Base-by-base conservation (phyloP, 1,284 basidiomycete genomes). In the Grifola frondosa region DNA sequence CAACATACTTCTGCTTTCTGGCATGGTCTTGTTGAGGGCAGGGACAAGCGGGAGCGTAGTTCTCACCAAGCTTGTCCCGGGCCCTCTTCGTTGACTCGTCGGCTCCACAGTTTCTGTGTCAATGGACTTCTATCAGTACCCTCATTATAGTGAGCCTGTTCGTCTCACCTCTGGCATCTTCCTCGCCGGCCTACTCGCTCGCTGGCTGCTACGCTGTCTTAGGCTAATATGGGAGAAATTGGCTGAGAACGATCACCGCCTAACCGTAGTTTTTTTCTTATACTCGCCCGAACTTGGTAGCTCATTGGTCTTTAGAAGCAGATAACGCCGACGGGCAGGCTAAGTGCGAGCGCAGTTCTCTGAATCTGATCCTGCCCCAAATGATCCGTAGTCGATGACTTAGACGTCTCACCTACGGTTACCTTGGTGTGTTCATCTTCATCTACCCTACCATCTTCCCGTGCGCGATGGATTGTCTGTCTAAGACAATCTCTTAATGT, bases 11-110 rank as follows among this genome's bases (percentile, higher is more conserved):
- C 32, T 35, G 13, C 29, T 19, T 21, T 36, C 20, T 17, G n/a
- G 23, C 28, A 16, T n/a, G 11, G 17, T 36, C 29, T 20, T 26
- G 25, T 19, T 19, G 37, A 53, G 50, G 33, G 44, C 43, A 40
- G 52, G 37, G 50, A 60, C 65, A 63, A 66, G 67, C 61, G 68
- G 66, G 73, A 76, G 73, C 69, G 72, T 58, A 64, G 70, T 74
- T 54, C 74, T 76, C 69, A 63, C 49, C 65, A 73, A 68, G 62
- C 69, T 66, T 64, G 67, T 65, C 49, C 36, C 29, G 28, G 43
- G 43, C 30, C 24, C 31, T 35, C 35, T 24, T 40, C 35, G 16
- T 28, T 38, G 33, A 35, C 17, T 26, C 40, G 28, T 30, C 31
- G 38, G 19, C 19, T 30, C 28, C 48, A 29, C n/a, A 26, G 23